phyloP scores from a whole-genome alignment of 805 yeast genomes.

The Candida endomychidarum region DNA sequence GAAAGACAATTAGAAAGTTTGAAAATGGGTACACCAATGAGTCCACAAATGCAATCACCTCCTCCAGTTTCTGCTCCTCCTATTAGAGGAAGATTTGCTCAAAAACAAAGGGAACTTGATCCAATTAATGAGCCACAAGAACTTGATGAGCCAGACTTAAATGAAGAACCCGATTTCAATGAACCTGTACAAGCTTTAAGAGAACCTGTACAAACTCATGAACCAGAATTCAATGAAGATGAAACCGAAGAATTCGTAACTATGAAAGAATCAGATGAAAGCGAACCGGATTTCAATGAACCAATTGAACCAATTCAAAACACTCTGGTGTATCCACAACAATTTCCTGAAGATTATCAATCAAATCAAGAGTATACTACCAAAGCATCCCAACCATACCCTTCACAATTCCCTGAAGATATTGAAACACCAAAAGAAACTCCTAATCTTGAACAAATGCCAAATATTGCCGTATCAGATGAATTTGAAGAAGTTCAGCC shows the following conservation, averaged over 20 bases:
- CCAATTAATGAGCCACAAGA: too few relatives aligned
- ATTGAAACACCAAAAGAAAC: slow-evolving; percentile 4
- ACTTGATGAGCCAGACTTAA: too few relatives aligned
- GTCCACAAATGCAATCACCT: not conserved
- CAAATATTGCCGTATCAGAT: not conserved
- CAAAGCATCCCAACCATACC: slow-evolving; percentile 3
- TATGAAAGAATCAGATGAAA: slow-evolving; percentile 3
- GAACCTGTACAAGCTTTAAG: too few relatives aligned
- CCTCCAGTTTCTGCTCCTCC: too few relatives aligned
- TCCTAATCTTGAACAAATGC: slow-evolving; percentile 6
- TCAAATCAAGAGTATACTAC: too few relatives aligned
- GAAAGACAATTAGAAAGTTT: slow-evolving; percentile 37
- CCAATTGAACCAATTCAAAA: slow-evolving; percentile 2
- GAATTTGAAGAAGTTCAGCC: slow-evolving; percentile 3
- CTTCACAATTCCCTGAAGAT: slow-evolving; percentile 12
- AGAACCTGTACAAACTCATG: not conserved
- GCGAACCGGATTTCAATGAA: slow-evolving; percentile 7
- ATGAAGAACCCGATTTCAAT: not conserved
- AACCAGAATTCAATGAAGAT: not conserved
- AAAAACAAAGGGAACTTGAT: too few relatives aligned
- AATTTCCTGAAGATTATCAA: too few relatives aligned
- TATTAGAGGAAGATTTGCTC: slow-evolving; percentile 1
- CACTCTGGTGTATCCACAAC: too few relatives aligned
- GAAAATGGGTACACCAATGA: slow-evolving; percentile 22
- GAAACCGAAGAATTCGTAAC: too few relatives aligned